Conservation (phyloP, 2,329 filamentous ascomycete species). For the Trichoderma sp. region DNA sequence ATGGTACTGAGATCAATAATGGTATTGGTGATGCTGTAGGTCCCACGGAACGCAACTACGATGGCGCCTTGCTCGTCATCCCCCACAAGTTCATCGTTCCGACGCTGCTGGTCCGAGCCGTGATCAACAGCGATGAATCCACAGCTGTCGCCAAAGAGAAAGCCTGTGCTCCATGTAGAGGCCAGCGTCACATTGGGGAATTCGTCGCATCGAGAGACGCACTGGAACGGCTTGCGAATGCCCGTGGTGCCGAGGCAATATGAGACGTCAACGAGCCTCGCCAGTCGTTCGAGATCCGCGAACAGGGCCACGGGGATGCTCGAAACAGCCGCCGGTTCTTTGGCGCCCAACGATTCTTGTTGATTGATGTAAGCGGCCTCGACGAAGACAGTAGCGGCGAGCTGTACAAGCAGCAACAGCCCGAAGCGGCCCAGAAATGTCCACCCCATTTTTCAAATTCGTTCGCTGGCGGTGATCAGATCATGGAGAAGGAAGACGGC, state of each 20-base stretch:
- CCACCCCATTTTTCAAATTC: constrained; percentile 9
- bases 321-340: not conserved
- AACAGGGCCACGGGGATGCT: constrained; percentile 65
- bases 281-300: constrained; percentile 76
- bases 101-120: constrained; percentile 25
- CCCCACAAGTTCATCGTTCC: not conserved
- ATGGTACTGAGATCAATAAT: constrained; percentile 86
- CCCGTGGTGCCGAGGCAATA: constrained; percentile 90
- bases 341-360: constrained; percentile 7
- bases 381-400: not conserved
- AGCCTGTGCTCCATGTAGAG: constrained; percentile 86
- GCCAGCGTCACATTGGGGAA: constrained; percentile 78
- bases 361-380: constrained; percentile 9
- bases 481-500: constrained; percentile 1
- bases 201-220: constrained; percentile 79
- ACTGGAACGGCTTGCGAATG: constrained; percentile 78
- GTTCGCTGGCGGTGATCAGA: not conserved
- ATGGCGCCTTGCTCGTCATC: constrained; percentile 46
- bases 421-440: constrained; percentile 1
- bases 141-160: constrained; percentile 83
- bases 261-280: constrained; percentile 89
- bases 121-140: constrained; percentile 93
- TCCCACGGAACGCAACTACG: constrained; percentile 87
- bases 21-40: constrained; percentile 89
- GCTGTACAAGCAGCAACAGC: constrained; percentile 9